Evolutionary conservation across 306 rosid species (phyloP).

Genomic region (Vicia faba): DNA sequence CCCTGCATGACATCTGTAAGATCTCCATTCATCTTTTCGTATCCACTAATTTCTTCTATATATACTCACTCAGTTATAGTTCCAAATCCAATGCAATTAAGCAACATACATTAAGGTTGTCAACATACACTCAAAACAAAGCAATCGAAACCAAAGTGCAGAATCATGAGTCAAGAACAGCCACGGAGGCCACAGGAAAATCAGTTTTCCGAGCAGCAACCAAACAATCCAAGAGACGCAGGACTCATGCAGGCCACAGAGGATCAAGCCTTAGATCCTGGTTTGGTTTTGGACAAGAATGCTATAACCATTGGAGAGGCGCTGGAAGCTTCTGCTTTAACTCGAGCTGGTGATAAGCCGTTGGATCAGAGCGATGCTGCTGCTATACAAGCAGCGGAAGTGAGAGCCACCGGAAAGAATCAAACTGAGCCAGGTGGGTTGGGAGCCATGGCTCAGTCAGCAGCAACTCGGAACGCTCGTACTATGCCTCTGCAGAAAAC

Average conservation of each 20-base stretch:
- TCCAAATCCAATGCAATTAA: not conserved
- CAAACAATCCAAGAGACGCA: slow-evolving; percentile 54
- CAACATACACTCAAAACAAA: not conserved
- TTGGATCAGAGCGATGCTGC: slow-evolving; percentile 58
- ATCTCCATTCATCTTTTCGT: not conserved
- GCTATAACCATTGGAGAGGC: slow-evolving; percentile 70
- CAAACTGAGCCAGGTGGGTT: slow-evolving; percentile 38
- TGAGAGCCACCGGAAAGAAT: slow-evolving; percentile 46
- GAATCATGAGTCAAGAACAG: slow-evolving; percentile 35
- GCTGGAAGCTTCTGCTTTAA: slow-evolving; percentile 49
- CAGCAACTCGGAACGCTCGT: slow-evolving; percentile 48
- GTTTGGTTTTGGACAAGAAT: slow-evolving; percentile 35
- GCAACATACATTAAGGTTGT: not conserved
- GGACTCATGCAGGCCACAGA: slow-evolving; percentile 67
- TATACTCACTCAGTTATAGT: not conserved
- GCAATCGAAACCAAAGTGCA: not conserved
- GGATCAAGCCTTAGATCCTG: slow-evolving; percentile 48
- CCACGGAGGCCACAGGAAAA: not conserved
- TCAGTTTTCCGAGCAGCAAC: slow-evolving; percentile 26
- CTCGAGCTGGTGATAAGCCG: slow-evolving; percentile 44
- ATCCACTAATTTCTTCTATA: not conserved
- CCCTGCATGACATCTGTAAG: not conserved
- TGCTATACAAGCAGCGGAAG: slow-evolving; percentile 45
- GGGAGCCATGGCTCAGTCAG: slow-evolving; percentile 52
- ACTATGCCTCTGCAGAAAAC: slow-evolving; percentile 36